A percentile compares a stretch with the other conserved stretches of the same genome.
Evolutionary conservation across 805 yeast species (phyloP).

Genomic region (Schwanniomyces sp.): DNA sequence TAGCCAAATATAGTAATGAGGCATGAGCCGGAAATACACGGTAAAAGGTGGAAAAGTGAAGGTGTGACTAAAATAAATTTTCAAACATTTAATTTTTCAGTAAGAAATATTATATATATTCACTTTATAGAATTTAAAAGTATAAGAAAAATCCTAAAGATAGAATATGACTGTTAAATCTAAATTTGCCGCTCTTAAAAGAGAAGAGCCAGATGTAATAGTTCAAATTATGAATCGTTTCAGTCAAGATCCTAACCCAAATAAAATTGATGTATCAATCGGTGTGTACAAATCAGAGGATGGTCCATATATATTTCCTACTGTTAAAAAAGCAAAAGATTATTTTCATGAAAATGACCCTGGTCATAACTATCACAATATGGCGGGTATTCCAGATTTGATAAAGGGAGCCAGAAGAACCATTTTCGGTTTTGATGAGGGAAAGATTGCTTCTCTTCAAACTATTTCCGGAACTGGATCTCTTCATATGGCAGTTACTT

Average conservation of each 20-base stretch:
- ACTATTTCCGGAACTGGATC: slow-evolving; percentile 45
- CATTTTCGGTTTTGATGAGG: slow-evolving; percentile 33
- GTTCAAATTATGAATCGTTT: slow-evolving; percentile 18
- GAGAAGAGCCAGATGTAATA: slow-evolving; percentile 29
- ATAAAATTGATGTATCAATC: slow-evolving; percentile 41
- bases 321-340: slow-evolving; percentile 36
- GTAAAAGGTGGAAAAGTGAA: background rate
- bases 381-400: slow-evolving; percentile 42
- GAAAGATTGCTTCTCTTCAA: slow-evolving; percentile 35
- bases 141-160: background rate
- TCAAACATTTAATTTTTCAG: too few relatives aligned
- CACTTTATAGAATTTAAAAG: background rate
- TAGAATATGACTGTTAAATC: slow-evolving; percentile 16
- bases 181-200: slow-evolving; percentile 14
- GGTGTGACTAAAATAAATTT: too few relatives aligned
- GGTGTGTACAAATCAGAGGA: slow-evolving; percentile 46
- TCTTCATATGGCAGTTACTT: slow-evolving; percentile 34
- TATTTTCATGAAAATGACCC: slow-evolving; percentile 33
- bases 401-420: slow-evolving; percentile 30
- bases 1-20: background rate
- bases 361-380: slow-evolving; percentile 45
- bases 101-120: background rate
- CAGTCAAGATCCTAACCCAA: slow-evolving; percentile 24
- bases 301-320: slow-evolving; percentile 39
- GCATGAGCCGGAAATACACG: background rate